Evolutionary conservation across 192 early-diverging fungal genomes (phyloP), one percentile per base, ranked within the genome.

Genomic region (Coemansia asiatica): DNA sequence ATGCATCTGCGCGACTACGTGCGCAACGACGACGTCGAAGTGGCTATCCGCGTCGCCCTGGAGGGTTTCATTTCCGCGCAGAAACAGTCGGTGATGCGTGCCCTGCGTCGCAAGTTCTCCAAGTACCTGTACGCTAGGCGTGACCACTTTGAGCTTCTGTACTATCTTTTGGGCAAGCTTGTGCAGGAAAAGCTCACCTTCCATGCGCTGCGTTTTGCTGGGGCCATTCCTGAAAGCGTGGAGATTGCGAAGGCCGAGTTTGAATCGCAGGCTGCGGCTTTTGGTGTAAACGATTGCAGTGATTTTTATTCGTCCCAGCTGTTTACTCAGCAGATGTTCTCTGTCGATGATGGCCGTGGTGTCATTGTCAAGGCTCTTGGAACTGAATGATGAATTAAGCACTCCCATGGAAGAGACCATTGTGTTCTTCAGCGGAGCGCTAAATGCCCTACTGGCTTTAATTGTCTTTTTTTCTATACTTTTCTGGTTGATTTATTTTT

Each of bases 1-100:
- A 97, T 98, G 94, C 96, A 98, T 63, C 80, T 98, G 63, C 90
- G 94, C 33, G 92, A 94, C 68, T 88, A 90, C 62, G 95, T 96
- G 1, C 87, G 90, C 33, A 86, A 90, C 35, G 93, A 93, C 74
- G 96, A 98, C 72, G 83, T 98, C 10, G 92, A 98, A 64, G 87
- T 94, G 61, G 96, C 96, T 0, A 96, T 96, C 67, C 84, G 90
- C 13, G 92, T 95, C 6, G 90, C 90, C 38, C 74, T 98, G 56
- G 87, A 93, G 68, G 89, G 88, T 35, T 98, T 98, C 75, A 91
- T 98, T 60, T 82, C 85, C 15, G 92, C 95, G 29, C 96, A 98
- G 66, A 98, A 98, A 82, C 89, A 88, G 66, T 91, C 91, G 23
- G 92, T 98, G 47, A 92, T 92, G 89, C 85, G 85, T 47, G 75